phyloP scores from a whole-genome alignment of 768 basidiomycete species.

The Dacryopinax spathularia region DNA sequence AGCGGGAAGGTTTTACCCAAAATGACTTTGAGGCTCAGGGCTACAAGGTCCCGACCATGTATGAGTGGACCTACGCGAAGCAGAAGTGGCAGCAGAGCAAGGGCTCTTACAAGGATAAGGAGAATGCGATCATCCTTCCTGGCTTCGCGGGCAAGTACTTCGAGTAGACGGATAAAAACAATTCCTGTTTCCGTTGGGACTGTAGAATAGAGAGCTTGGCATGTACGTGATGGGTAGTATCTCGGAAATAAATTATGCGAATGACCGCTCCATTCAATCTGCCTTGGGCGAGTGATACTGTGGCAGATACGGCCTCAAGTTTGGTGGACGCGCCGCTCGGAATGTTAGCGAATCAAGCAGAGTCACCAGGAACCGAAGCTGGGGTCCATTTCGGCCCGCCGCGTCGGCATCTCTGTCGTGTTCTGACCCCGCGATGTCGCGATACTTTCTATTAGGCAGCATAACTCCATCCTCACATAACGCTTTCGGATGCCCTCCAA shows the following conservation, averaged over 20 bases:
- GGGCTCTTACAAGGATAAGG: neutral
- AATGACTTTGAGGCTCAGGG: conserved; percentile 14
- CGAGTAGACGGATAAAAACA: neutral
- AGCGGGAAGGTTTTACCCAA: conserved; percentile 19
- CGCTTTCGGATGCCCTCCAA: neutral
- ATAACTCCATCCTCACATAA: neutral
- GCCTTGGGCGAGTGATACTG: too few relatives aligned
- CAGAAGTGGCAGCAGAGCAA: neutral
- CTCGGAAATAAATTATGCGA: too few relatives aligned
- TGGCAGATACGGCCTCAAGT: too few relatives aligned
- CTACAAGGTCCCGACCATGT: conserved; percentile 15
- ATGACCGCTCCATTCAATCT: too few relatives aligned
- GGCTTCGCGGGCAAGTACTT: neutral
- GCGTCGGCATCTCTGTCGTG: neutral
- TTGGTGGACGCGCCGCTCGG: too few relatives aligned
- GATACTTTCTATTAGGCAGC: neutral
- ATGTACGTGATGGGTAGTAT: too few relatives aligned
- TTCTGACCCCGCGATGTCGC: neutral
- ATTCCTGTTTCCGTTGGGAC: neutral
- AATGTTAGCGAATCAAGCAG: too few relatives aligned
- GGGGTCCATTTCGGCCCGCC: neutral
- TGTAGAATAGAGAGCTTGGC: neutral
- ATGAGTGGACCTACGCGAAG: conserved; percentile 21
- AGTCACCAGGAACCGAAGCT: too few relatives aligned
- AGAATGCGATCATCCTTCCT: neutral